Conservation (phyloP, 2,329 filamentous ascomycete genomes). For the Aspergillus sergii region DNA sequence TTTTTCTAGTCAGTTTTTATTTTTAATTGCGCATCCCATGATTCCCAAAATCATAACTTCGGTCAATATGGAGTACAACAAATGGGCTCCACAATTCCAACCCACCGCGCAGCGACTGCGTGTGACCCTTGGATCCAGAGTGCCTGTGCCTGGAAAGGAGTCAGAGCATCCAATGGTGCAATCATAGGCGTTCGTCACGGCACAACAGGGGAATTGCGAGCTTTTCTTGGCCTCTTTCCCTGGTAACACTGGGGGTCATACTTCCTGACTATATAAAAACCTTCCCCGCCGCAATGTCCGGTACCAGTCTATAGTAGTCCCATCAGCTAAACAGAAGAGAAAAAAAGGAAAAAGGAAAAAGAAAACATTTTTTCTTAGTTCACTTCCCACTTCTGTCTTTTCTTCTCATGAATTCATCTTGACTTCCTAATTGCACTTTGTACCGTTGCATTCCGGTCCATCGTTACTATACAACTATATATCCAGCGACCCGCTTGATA, state of each 20-base stretch:
- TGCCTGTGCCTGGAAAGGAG: slow-evolving; percentile 19
- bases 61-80: slow-evolving; percentile 1
- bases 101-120: slow-evolving; percentile 9
- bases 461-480: slow-evolving; percentile 2
- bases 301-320: slow-evolving; percentile 18
- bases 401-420: slow-evolving; percentile 13
- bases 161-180: slow-evolving; percentile 14
- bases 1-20: background rate
- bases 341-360: slow-evolving; percentile 14
- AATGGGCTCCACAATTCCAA: background rate
- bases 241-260: slow-evolving; percentile 13
- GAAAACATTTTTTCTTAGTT: slow-evolving; percentile 8
- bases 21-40: background rate
- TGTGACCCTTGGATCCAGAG: slow-evolving; percentile 17
- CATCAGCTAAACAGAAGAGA: slow-evolving; percentile 18
- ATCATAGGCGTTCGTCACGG: slow-evolving; percentile 18
- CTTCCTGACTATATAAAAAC: slow-evolving; percentile 23
- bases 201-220: slow-evolving; percentile 19
- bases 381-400: background rate
- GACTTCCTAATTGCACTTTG: slow-evolving; percentile 5
- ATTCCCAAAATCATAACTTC: slow-evolving; percentile 1
- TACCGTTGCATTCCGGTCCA: background rate
- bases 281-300: slow-evolving; percentile 21
- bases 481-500: background rate
- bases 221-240: slow-evolving; percentile 13